Percentiles rank a stretch among this genome's conserved stretches.
Conservation (phyloP, 306 rosid genomes). For the Lagenaria siceraria region DNA sequence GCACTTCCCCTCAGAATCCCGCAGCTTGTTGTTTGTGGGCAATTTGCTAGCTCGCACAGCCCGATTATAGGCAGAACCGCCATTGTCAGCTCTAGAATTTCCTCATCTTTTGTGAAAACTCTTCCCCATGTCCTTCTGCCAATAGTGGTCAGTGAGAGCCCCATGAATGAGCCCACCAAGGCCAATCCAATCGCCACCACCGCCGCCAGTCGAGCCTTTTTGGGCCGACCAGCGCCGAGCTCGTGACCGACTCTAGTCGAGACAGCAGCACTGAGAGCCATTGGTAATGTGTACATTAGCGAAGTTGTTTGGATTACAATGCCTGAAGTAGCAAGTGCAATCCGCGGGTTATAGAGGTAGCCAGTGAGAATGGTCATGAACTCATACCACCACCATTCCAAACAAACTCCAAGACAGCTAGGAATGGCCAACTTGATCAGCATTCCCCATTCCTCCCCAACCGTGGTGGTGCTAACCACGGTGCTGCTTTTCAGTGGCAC, state of each 20-base stretch:
- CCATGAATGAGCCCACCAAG: slow-evolving; percentile 29
- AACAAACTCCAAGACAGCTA: slow-evolving; percentile 68
- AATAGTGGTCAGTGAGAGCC: slow-evolving; percentile 35
- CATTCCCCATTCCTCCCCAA: slow-evolving; percentile 42
- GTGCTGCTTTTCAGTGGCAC: slow-evolving; percentile 11
- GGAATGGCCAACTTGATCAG: slow-evolving; percentile 40
- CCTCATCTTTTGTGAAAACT: slow-evolving; percentile 39
- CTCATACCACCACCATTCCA: slow-evolving; percentile 96
- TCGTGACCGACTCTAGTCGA: slow-evolving; percentile 56
- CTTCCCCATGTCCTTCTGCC: slow-evolving; percentile 52
- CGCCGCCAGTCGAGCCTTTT: slow-evolving; percentile 32
- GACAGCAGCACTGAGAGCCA: slow-evolving; percentile 40
- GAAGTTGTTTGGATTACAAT: slow-evolving; percentile 56
- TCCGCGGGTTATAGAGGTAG: slow-evolving; percentile 40
- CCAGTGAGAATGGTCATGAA: slow-evolving; percentile 54
- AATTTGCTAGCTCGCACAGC: slow-evolving; percentile 47
- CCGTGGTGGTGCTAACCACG: not conserved
- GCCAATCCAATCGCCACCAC: slow-evolving; percentile 38
- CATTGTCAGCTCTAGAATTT: slow-evolving; percentile 36
- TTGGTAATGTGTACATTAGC: slow-evolving; percentile 47
- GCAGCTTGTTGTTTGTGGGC: slow-evolving; percentile 60
- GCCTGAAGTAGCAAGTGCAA: slow-evolving; percentile 39
- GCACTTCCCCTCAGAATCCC: slow-evolving; percentile 65
- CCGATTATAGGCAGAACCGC: slow-evolving; percentile 50
- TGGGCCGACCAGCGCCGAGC: slow-evolving; percentile 42